These are phyloP conservation scores for Pseudevernia furfuracea DNA, from an alignment of 495 filamentous ascomycete genomes.

Conservation along the genomic window DNA sequence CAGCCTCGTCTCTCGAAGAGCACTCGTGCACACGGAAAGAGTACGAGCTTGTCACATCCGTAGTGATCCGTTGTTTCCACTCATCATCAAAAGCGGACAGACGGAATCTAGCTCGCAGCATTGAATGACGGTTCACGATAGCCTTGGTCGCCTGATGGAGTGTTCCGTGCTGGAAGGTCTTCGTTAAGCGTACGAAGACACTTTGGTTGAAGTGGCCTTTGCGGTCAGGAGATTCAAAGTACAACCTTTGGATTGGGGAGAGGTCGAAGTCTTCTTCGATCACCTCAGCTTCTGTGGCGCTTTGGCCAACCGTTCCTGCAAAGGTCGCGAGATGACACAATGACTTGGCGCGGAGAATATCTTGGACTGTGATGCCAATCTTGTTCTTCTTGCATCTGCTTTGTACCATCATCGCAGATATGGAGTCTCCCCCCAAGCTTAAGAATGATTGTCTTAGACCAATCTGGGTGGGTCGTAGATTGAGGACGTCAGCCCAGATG, in stretches of 20 bases:
- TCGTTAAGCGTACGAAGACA: conserved; percentile 51
- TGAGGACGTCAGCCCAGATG: conserved; percentile 49
- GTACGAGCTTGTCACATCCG: conserved; percentile 36
- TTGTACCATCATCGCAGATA: conserved; percentile 60
- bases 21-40: conserved; percentile 29
- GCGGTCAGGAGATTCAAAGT: conserved; percentile 52
- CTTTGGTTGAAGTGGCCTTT: conserved; percentile 70
- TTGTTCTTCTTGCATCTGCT: conserved; percentile 44
- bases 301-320: conserved; percentile 30
- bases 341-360: conserved; percentile 42
- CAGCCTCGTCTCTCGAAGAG: conserved; percentile 23
- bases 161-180: conserved; percentile 38
- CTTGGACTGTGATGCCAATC: conserved; percentile 48
- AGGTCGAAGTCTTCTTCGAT: conserved; percentile 51
- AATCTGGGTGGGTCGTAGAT: conserved; percentile 41
- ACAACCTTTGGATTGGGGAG: conserved; percentile 64
- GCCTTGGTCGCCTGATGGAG: conserved; percentile 49
- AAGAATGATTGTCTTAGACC: conserved; percentile 53
- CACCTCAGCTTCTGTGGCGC: conserved; percentile 35
- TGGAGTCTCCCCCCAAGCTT: conserved; percentile 59
- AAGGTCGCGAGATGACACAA: conserved; percentile 38
- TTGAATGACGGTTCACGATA: conserved; percentile 57
- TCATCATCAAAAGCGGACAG: conserved; percentile 26
- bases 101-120: conserved; percentile 63
- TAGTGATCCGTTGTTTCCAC: conserved; percentile 36